phyloP scores from a whole-genome alignment of 371 early-diverging fungal species.

The Circinella minor region DNA sequence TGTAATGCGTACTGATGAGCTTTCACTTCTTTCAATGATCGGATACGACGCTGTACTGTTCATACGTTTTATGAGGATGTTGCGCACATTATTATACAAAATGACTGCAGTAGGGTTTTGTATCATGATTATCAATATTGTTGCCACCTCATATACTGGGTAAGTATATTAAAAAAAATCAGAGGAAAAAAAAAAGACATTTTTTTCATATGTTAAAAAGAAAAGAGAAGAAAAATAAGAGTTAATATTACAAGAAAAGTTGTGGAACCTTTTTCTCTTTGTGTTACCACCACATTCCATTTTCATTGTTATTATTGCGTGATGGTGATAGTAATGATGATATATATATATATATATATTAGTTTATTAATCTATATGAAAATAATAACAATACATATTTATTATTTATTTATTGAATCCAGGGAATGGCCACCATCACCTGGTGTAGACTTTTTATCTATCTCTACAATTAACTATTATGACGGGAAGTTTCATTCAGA shows the following conservation, averaged over 20 bases:
- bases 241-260: no score
- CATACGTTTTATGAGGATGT: conserved; percentile 73
- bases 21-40: conserved; percentile 65
- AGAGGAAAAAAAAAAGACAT: not conserved
- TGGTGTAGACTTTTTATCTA: conserved; percentile 43
- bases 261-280: no score
- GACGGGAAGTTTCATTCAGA: conserved; percentile 35
- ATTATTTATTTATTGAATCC: not conserved
- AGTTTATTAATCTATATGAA: no score
- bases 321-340: no score
- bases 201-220: no score
- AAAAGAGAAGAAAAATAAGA: no score
- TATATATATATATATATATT: no score
- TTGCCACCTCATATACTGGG: conserved; percentile 60
- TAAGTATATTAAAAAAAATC: conserved; percentile 27
- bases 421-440: conserved; percentile 48
- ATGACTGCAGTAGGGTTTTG: conserved; percentile 65
- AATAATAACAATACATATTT: not conserved
- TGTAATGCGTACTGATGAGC: conserved; percentile 63
- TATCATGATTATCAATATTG: conserved; percentile 63
- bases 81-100: conserved; percentile 58
- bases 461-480: conserved; percentile 42
- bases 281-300: no score
- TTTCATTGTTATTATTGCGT: not conserved
- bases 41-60: conserved; percentile 83